Percentiles rank a stretch among this genome's conserved stretches.
phyloP scores from a whole-genome alignment of 371 early-diverging fungal genomes.

The Mortierella sp. region DNA sequence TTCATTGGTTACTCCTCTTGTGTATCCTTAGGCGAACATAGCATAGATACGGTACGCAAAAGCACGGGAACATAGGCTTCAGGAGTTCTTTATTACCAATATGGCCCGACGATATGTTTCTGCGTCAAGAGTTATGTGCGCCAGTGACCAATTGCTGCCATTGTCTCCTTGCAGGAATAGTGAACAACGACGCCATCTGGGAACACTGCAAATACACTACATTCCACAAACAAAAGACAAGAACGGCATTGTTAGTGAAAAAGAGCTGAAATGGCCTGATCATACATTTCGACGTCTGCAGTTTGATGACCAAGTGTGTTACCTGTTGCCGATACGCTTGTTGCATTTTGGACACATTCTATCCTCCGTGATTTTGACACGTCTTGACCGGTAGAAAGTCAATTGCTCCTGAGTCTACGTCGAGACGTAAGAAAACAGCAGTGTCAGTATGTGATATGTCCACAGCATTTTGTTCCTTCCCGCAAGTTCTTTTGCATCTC shows the following conservation, averaged over 20 bases:
- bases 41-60: background rate
- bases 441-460: background rate
- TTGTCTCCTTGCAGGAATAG: slow-evolving; percentile 82
- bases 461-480: background rate
- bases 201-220: slow-evolving; percentile 83
- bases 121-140: slow-evolving; percentile 9
- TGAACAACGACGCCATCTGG: slow-evolving; percentile 84
- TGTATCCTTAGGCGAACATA: too few relatives aligned
- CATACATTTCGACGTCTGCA: background rate
- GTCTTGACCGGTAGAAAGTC: slow-evolving; percentile 72
- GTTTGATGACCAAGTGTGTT: slow-evolving; percentile 12
- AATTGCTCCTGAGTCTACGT: slow-evolving; percentile 79
- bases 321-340: slow-evolving; percentile 86
- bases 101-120: background rate
- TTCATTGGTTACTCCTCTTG: too few relatives aligned
- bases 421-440: background rate
- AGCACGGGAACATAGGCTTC: background rate
- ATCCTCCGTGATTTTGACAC: slow-evolving; percentile 83
- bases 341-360: slow-evolving; percentile 87
- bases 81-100: too few relatives aligned
- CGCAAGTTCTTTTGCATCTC: background rate
- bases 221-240: background rate
- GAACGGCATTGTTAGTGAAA: background rate
- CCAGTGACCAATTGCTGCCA: slow-evolving; percentile 56
- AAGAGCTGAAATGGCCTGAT: background rate